These are phyloP conservation scores for Aspergillus phoenicis DNA, from an alignment of 2,329 filamentous ascomycete species.

Conservation along the genomic window DNA sequence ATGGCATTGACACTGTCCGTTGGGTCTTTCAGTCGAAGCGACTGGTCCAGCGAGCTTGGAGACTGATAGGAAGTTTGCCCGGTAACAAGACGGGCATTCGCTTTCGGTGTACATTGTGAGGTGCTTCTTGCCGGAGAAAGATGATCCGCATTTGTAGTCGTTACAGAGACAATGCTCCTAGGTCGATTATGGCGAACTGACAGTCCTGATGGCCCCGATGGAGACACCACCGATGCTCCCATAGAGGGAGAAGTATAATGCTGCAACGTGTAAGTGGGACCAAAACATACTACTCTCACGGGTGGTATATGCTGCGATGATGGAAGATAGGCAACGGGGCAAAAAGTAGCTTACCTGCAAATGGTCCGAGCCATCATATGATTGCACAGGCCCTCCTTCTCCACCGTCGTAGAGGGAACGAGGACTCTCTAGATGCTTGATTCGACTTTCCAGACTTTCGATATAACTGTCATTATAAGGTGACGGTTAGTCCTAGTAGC, in stretches of 20 bases:
- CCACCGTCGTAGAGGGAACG: not conserved
- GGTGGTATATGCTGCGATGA: not conserved
- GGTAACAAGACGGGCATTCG: not conserved
- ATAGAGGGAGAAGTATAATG: constrained; percentile 2
- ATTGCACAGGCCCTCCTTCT: not conserved
- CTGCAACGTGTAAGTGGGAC: constrained; percentile 8
- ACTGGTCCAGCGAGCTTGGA: not conserved
- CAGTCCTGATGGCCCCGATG: not conserved
- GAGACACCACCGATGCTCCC: not conserved
- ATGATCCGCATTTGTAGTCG: not conserved
- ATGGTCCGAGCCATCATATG: constrained; percentile 8
- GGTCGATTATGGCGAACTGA: not conserved
- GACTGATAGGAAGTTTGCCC: not conserved
- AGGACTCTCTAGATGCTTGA: constrained; percentile 30
- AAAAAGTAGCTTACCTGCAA: constrained; percentile 12
- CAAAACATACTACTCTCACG: not conserved
- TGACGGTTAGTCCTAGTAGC: not conserved
- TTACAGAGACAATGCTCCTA: not conserved
- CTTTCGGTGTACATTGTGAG: constrained; percentile 1
- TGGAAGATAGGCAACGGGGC: not conserved
- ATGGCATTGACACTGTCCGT: constrained; percentile 48
- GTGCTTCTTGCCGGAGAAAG: constrained; percentile 8
- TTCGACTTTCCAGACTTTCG: constrained; percentile 28
- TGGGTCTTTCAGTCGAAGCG: not conserved
- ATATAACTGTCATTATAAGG: constrained; percentile 29